phyloP scores from a whole-genome alignment of 352 stramenopile genomes.

The Phytophthora ramorum region DNA sequence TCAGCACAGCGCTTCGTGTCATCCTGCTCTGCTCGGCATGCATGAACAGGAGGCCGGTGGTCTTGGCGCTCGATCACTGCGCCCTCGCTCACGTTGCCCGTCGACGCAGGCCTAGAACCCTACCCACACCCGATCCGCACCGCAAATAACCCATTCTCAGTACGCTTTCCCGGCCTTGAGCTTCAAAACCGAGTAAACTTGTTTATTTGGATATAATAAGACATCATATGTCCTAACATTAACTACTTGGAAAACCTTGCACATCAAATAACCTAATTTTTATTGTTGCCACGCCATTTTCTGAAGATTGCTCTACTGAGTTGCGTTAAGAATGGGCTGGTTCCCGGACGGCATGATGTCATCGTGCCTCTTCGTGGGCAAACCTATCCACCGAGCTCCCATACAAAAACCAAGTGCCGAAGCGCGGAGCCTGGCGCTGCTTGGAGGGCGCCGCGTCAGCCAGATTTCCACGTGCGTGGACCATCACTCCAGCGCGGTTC shows the following conservation, averaged over 20 bases:
- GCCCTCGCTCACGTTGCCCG: no score
- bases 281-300: not conserved
- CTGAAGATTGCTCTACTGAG: constrained; percentile 1
- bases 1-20: not conserved
- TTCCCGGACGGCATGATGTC: constrained; percentile 43
- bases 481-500: constrained; percentile 14
- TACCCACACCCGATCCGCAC: no score
- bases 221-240: no score
- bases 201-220: no score
- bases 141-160: no score
- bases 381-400: not conserved
- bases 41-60: constrained; percentile 2
- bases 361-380: constrained; percentile 28
- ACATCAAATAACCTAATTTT: not conserved
- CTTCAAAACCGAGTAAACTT: no score
- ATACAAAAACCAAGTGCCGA: constrained; percentile 35
- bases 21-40: not conserved
- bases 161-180: no score
- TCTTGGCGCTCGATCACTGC: not conserved
- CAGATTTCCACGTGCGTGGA: constrained; percentile 18
- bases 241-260: no score
- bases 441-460: no score
- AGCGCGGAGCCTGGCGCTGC: constrained; percentile 4
- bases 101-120: no score
- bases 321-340: not conserved